Base-by-base conservation (phyloP, 2,329 filamentous ascomycete species). In the Amphichorda felina region DNA sequence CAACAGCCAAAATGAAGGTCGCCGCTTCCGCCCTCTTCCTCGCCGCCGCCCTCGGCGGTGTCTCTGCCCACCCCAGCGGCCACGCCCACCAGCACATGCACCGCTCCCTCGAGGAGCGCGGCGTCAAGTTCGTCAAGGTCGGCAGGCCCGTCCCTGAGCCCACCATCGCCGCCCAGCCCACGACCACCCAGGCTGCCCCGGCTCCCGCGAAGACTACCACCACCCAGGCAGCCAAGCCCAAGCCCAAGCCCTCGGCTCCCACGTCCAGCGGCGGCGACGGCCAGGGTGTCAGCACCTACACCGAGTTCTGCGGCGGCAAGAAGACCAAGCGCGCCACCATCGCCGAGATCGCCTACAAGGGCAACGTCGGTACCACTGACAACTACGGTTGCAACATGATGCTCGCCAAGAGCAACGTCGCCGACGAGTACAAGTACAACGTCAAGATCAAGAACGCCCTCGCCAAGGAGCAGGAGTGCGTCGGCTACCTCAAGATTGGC, bases 371-470 rank as follows among this genome's bases (percentile, higher is more conserved):
- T 38, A 46, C 48, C 34, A 2, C 39, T 8, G 45, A 41, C 37
- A n/a, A 53, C 40, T 71, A 60, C 50, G 67, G 66, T 47, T 69
- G 66, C 64, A 72, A 72, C 63, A 52, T 70, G 34, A 63, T 66
- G 62, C 41, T 57, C 22, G 49, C 72, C 39, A 45, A 55, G 42
- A 46, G 44, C 38, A 41, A 43, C 33, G 47, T 60, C 33, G 53
- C 52, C 40, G 33, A 45, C 40, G 35, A 58, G 41, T 72, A 70
- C 57, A 41, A 62, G 36, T 67, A 70, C 57, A 53, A 54, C 15
- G 41, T 56, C 40, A 53, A 53, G 42, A 64, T 68, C 48, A 50
- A 49, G 35, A 57, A 60, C 48, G 57, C 55, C 34, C 50, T 53
- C 35, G 49, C 38, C 41, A 34, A 47, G 30, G 54, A 57, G 37